A percentile compares a stretch with the other conserved stretches of the same genome.
Conservation (phyloP, 1,284 basidiomycete species). For the Microbotryum intermedium region DNA sequence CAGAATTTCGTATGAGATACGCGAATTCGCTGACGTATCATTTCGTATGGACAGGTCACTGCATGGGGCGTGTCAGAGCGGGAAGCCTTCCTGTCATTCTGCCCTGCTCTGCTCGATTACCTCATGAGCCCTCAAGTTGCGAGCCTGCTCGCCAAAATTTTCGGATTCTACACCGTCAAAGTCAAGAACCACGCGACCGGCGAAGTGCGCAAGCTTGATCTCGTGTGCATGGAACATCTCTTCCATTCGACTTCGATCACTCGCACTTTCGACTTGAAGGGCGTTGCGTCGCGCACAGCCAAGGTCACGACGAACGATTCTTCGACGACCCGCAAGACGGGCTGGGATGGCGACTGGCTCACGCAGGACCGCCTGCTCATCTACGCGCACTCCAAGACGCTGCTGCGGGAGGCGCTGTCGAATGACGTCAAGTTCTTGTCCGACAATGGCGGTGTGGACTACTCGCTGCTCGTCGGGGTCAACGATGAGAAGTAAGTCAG, state of each 20-base stretch:
- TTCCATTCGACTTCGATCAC: constrained; percentile 74
- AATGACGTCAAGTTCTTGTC: constrained; percentile 80
- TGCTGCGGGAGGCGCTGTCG: constrained; percentile 78
- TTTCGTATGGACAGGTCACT: background rate
- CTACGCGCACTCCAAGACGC: constrained; percentile 85
- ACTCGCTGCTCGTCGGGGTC: constrained; percentile 88
- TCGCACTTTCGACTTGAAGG: constrained; percentile 71
- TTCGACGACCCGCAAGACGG: constrained; percentile 36
- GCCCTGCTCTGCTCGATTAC: constrained; percentile 16
- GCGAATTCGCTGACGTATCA: background rate
- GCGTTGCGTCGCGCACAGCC: constrained; percentile 80
- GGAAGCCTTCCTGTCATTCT: constrained; percentile 14
- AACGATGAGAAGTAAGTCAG: constrained; percentile 51
- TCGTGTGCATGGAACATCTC: constrained; percentile 92
- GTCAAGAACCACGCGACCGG: constrained; percentile 71
- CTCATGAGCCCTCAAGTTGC: constrained; percentile 55
- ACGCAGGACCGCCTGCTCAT: constrained; percentile 14
- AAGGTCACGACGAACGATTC: constrained; percentile 54
- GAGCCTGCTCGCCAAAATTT: constrained; percentile 89
- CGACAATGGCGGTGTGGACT: constrained; percentile 97
- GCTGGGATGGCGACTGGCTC: constrained; percentile 74
- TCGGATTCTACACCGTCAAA: constrained; percentile 92
- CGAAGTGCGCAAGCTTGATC: constrained; percentile 63
- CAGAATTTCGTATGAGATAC: too few species aligned
- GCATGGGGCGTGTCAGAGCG: constrained; percentile 11